Conservation (phyloP, 108 stramenopile genomes). For the Asterionellopsis glacialis region DNA sequence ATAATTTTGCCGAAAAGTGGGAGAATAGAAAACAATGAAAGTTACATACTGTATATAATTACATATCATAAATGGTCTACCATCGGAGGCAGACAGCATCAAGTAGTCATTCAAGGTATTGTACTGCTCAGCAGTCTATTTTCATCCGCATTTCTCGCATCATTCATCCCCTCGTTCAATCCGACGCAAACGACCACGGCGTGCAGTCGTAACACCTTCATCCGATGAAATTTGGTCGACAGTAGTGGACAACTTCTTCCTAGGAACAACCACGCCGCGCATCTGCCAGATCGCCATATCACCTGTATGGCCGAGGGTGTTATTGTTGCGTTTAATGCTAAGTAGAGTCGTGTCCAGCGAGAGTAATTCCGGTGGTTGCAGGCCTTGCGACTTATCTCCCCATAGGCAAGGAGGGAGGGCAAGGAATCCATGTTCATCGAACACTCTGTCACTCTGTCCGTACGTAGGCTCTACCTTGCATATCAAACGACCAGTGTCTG, state of each 20-base stretch:
- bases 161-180: no score
- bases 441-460: constrained; percentile 5
- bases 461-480: constrained; percentile 21
- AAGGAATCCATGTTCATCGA: constrained; percentile 22
- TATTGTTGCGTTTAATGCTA: constrained; percentile 36
- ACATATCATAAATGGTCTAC: no score
- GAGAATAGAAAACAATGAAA: no score
- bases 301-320: constrained; percentile 29
- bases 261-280: constrained; percentile 28
- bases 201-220: no score
- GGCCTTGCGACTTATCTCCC: neutral
- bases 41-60: no score
- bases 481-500: constrained; percentile 30
- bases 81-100: no score
- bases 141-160: no score
- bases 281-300: constrained; percentile 47
- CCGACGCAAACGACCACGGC: no score
- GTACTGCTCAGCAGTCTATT: no score
- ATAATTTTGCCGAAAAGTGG: no score
- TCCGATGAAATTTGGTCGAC: no score
- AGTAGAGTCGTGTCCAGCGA: constrained; percentile 25
- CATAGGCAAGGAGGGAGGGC: constrained; percentile 14
- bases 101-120: no score
- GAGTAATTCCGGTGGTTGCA: constrained; percentile 13
- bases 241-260: constrained; percentile 1